A percentile compares a stretch with the other conserved stretches of the same genome.
Conservation (phyloP, 441 rosid species). For the Heliophila coronopifolia region DNA sequence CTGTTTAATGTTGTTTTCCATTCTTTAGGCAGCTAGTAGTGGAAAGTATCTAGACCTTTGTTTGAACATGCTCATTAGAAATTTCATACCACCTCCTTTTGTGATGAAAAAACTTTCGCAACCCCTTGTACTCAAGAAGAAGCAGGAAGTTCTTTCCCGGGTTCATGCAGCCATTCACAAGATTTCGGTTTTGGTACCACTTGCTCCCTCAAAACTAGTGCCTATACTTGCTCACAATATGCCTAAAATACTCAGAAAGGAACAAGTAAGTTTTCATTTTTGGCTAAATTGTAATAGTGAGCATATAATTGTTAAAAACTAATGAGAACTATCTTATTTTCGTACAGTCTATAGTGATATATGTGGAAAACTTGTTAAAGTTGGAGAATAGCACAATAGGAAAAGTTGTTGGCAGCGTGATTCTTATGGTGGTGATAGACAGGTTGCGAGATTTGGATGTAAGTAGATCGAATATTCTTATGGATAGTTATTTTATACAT, state of each 20-base stretch:
- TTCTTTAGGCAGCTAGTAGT: conserved; percentile 58
- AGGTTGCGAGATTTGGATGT: conserved; percentile 74
- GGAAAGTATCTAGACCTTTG: conserved; percentile 63
- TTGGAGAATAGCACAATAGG: conserved; percentile 66
- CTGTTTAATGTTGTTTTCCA: neutral
- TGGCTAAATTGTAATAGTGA: neutral
- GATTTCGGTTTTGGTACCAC: conserved; percentile 59
- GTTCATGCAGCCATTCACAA: conserved; percentile 54
- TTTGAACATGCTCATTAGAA: conserved; percentile 58
- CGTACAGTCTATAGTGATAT: conserved; percentile 40
- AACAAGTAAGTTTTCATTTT: conserved; percentile 41
- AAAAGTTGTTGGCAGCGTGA: conserved; percentile 54
- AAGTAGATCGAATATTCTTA: conserved; percentile 30
- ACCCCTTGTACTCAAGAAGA: conserved; percentile 42
- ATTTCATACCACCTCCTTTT: conserved; percentile 59
- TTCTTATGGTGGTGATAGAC: conserved; percentile 61
- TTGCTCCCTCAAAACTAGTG: conserved; percentile 54
- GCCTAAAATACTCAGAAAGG: conserved; percentile 47
- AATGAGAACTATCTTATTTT: neutral
- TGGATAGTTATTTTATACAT: neutral
- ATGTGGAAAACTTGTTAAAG: conserved; percentile 67
- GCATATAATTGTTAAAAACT: neutral
- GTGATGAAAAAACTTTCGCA: conserved; percentile 32
- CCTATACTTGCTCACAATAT: conserved; percentile 42
- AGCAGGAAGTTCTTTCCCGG: conserved; percentile 55